phyloP scores from a whole-genome alignment of 2,329 filamentous ascomycete species.

The Capronia epimyces region DNA sequence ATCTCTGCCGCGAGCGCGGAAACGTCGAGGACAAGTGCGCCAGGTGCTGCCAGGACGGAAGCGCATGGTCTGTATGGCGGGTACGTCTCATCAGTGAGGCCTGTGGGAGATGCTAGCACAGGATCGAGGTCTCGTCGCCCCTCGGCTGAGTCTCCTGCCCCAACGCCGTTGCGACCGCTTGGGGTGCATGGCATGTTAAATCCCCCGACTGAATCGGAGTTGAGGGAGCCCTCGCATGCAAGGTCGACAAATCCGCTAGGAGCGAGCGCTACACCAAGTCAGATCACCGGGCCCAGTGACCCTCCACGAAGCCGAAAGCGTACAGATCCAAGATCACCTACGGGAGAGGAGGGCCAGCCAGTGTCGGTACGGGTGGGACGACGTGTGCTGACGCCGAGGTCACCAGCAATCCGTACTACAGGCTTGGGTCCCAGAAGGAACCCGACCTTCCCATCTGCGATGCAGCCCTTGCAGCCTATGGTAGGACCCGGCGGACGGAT shows the following conservation, averaged over 20 bases:
- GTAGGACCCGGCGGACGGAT: conserved; percentile 39
- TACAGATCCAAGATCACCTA: conserved; percentile 22
- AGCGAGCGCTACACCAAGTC: conserved; percentile 10
- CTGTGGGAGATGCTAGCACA: conserved; percentile 8
- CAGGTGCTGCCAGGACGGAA: conserved; percentile 17
- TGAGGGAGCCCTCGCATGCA: conserved; percentile 3
- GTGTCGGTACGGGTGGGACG: conserved; percentile 28
- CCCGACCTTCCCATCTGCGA: conserved; percentile 42
- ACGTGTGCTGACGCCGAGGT: conserved; percentile 55
- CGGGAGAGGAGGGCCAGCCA: conserved; percentile 12
- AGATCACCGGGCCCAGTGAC: conserved; percentile 30
- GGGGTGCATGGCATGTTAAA: conserved; percentile 46
- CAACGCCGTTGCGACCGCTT: conserved; percentile 31
- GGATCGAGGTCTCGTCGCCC: conserved; percentile 9
- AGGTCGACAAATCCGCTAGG: conserved; percentile 8
- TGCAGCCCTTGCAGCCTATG: conserved; percentile 48
- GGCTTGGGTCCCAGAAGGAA: conserved; percentile 45
- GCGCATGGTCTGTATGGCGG: conserved; percentile 17
- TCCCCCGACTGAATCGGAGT: conserved; percentile 33
- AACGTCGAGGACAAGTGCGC: conserved; percentile 20
- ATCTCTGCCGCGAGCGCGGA: conserved; percentile 8
- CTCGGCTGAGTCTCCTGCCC: conserved; percentile 14
- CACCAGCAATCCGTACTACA: conserved; percentile 49
- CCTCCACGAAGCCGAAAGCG: conserved; percentile 27
- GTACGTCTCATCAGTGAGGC: conserved; percentile 1